phyloP scores from a whole-genome alignment of 257 asterid species.

The Solanum appendiculatum region DNA sequence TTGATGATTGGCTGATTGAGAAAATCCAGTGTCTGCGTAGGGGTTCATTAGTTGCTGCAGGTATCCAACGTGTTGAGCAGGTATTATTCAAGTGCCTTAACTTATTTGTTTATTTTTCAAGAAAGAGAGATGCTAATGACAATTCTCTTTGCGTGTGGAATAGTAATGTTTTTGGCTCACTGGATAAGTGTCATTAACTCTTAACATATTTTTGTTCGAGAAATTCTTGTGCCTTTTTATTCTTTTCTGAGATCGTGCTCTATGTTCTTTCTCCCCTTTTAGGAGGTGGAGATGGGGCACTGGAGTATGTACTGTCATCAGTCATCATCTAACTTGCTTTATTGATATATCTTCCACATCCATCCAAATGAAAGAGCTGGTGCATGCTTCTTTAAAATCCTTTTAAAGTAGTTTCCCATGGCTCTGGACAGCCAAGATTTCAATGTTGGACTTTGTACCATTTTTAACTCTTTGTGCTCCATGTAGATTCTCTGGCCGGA shows the following conservation, averaged over 20 bases:
- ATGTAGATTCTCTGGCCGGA: conserved; percentile 89
- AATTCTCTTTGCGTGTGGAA: background rate
- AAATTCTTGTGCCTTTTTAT: background rate
- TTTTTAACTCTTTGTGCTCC: background rate
- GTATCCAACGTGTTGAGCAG: conserved; percentile 79
- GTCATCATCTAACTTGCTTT: background rate
- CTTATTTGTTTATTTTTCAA: background rate
- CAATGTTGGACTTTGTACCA: conserved; percentile 1
- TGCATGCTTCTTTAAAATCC: background rate
- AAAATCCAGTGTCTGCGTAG: conserved; percentile 73
- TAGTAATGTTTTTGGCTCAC: background rate
- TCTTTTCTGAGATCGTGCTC: background rate
- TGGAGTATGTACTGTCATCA: background rate
- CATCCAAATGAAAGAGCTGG: background rate
- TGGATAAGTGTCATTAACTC: background rate
- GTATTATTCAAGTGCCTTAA: conserved; percentile 12
- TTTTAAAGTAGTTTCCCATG: background rate
- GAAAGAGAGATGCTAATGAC: background rate
- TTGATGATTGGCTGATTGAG: conserved; percentile 95
- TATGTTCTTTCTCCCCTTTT: background rate
- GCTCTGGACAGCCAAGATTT: background rate
- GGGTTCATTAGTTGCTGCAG: conserved; percentile 90
- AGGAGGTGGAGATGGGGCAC: background rate
- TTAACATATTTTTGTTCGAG: background rate
- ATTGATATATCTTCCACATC: background rate